Conservation (phyloP, 2,329 filamentous ascomycete genomes). For the Nemania serpens region DNA sequence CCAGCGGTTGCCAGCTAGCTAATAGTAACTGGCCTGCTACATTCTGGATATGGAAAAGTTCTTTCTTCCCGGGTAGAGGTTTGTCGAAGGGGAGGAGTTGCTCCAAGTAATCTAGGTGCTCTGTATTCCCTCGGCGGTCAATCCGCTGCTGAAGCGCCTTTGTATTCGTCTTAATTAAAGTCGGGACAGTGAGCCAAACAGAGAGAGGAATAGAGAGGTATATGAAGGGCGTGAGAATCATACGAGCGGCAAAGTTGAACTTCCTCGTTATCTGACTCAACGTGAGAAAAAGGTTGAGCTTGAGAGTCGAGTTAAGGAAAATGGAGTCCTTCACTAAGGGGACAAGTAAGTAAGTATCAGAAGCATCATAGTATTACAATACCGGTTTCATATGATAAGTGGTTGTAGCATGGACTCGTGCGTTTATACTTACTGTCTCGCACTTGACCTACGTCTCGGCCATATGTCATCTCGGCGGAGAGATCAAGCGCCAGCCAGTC, state of each 20-base stretch:
- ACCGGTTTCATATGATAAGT: too few relatives aligned
- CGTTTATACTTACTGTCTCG: conserved; percentile 26
- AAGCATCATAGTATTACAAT: too few relatives aligned
- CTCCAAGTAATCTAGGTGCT: conserved; percentile 36
- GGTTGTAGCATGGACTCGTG: neutral
- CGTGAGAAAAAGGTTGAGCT: conserved; percentile 11
- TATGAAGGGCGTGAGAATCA: conserved; percentile 17
- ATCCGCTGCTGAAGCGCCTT: conserved; percentile 29
- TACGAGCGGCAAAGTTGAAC: conserved; percentile 22
- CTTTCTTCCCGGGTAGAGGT: conserved; percentile 24
- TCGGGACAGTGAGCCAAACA: conserved; percentile 6
- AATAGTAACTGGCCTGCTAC: conserved; percentile 29
- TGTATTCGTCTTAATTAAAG: conserved; percentile 20
- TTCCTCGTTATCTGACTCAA: conserved; percentile 16
- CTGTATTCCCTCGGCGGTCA: conserved; percentile 26
- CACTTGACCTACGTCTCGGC: conserved; percentile 27
- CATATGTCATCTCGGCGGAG: conserved; percentile 32
- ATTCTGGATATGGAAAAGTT: conserved; percentile 29
- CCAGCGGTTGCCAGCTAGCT: conserved; percentile 33
- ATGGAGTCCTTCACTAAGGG: conserved; percentile 14
- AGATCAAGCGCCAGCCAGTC: conserved; percentile 34
- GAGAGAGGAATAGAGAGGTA: conserved; percentile 28
- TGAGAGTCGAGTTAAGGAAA: conserved; percentile 8
- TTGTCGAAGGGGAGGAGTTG: conserved; percentile 28
- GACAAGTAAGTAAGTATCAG: too few relatives aligned